phyloP scores from a whole-genome alignment of 169 alveolate genomes.

The Amoebophrya sp. region DNA sequence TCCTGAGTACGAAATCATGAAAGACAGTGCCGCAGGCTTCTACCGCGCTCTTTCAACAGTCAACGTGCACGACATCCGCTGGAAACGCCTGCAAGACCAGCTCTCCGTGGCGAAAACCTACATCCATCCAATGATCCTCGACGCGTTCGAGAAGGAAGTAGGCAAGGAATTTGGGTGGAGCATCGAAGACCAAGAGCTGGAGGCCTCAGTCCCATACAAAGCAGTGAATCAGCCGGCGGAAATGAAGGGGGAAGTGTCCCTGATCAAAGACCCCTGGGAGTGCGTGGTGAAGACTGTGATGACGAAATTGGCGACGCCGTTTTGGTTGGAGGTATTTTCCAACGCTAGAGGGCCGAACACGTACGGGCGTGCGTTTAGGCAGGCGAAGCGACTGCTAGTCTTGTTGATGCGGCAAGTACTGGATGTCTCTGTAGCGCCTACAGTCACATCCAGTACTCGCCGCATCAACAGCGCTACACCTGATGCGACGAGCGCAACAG shows the following conservation, averaged over 20 bases:
- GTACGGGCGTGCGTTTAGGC: background rate
- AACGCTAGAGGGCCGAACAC: background rate
- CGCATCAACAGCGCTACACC: too few species aligned
- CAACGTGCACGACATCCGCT: background rate
- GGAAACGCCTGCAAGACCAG: background rate
- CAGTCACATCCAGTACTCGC: too few species aligned
- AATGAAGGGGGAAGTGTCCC: background rate
- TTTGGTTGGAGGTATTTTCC: background rate
- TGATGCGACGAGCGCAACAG: too few species aligned
- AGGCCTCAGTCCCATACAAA: background rate
- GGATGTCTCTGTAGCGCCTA: too few species aligned
- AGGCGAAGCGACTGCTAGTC: background rate
- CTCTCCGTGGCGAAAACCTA: background rate
- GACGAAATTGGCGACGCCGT: background rate
- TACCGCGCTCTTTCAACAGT: background rate
- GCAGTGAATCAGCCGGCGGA: background rate
- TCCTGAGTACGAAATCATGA: background rate
- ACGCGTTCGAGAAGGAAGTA: background rate
- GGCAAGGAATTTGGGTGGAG: background rate
- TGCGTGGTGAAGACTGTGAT: background rate
- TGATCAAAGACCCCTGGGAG: background rate
- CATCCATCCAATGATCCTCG: background rate
- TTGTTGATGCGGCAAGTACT: too few species aligned
- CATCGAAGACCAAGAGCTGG: background rate
- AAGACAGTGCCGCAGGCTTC: background rate